Base-by-base conservation (phyloP, 1,284 basidiomycete species). In the Pseudozyma sp. region DNA sequence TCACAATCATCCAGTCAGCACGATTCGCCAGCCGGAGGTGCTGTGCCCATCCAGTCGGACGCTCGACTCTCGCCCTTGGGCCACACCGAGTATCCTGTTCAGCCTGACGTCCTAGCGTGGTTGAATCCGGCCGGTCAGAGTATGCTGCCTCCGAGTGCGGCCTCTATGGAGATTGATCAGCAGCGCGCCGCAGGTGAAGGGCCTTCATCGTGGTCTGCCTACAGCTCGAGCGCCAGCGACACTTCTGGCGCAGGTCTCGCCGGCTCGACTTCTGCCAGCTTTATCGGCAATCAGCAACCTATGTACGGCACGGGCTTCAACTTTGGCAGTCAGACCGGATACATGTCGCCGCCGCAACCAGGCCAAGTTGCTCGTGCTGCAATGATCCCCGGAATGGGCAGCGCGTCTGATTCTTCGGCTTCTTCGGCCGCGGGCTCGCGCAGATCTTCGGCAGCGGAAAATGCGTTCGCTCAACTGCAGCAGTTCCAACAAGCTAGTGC, bases 71-170 rank as follows among this genome's bases (percentile, higher is more conserved):
- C 68, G 40, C 68, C 68, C 2, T 37, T 71, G 17, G 33, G 53
- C 13, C 62, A 71, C 4, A 35, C 40, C 35, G 48, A 61, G 10
- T 29, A 55, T 11, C 44, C 43, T 4, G 39, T 44, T 29, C 70
- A 60, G 30, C 51, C 57, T 11, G 65, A 73, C 17, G 65, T 73
- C 7, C 46, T 73, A n/a, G 65, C 70, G 5, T 73, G 70, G 70
- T 39, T 73, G 51, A 61, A 60, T 29, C 65, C 60, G 4, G 50
- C 40, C 10, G 46, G 40, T 8, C 68, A 66, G 5, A 37, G 53
- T 16, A 61, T 62, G 54, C 24, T 54, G 24, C 46, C 52, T 29
- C 48, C 49, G 29, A 44, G 47, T 13, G 57, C 49, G 24, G 24
- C 24, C 13, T 46, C 62, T 14, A 70, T 75, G 72, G 59, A 70